A percentile compares a stretch with the other conserved stretches of the same genome.
phyloP scores from a whole-genome alignment of 257 asterid genomes.

The Nicotiana sylvestris region DNA sequence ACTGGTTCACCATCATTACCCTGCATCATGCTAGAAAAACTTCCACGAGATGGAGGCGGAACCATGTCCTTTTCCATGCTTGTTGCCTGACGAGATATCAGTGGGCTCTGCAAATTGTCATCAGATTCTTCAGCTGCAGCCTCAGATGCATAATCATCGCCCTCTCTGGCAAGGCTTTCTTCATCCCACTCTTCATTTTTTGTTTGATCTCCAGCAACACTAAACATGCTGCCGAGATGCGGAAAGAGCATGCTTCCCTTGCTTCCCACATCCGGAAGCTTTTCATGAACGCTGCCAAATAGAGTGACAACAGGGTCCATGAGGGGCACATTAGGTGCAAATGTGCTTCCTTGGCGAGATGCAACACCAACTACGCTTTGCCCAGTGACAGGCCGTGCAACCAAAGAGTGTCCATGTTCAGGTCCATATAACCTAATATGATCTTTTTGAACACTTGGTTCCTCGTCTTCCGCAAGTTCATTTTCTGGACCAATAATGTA shows the following conservation, averaged over 20 bases:
- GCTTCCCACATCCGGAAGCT: constrained; percentile 49
- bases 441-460: constrained; percentile 32
- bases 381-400: constrained; percentile 45
- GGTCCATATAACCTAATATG: constrained; percentile 38
- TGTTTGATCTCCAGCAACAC: constrained; percentile 36
- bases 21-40: constrained; percentile 26
- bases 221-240: constrained; percentile 52
- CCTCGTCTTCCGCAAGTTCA: constrained; percentile 37
- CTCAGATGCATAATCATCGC: constrained; percentile 39
- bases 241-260: constrained; percentile 55
- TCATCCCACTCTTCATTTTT: constrained; percentile 54
- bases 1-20: constrained; percentile 31
- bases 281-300: constrained; percentile 60
- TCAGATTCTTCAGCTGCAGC: constrained; percentile 41
- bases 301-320: constrained; percentile 59
- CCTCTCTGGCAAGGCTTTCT: constrained; percentile 32
- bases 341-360: constrained; percentile 43
- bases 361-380: constrained; percentile 26
- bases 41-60: constrained; percentile 22
- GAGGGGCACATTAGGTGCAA: constrained; percentile 28
- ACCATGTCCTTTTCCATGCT: constrained; percentile 36
- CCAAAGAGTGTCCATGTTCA: constrained; percentile 45
- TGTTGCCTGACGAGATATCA: constrained; percentile 61
- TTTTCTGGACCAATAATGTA: constrained; percentile 48
- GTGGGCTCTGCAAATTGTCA: constrained; percentile 51